Base-by-base conservation (phyloP, 306 rosid species). In the Acmispon strigosus region DNA sequence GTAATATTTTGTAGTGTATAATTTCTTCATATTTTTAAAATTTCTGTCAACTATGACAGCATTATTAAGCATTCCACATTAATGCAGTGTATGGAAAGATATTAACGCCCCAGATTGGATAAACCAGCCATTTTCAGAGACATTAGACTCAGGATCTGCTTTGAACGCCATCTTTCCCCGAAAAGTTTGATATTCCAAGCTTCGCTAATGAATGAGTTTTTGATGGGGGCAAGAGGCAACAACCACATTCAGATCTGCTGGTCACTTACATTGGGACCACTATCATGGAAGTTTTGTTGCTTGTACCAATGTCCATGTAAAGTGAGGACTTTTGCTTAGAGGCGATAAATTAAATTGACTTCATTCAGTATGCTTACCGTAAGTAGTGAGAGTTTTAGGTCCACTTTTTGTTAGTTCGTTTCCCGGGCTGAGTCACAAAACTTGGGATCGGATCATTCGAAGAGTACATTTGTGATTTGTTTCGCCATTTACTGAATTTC, bases 21-120 rank as follows among this genome's bases (percentile, higher is more conserved):
- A 16, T 51, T 42, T 13, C 17, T 56, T 69, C 53, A 29, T 43
- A 22, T 41, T 66, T 66, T 60, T 27, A 27, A 10, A 13, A 9
- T 2, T 43, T 54, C 67, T 12, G 5, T 57, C 56, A 75, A 13
- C 63, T 16, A 44, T 19, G 45, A 52, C 8, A 39, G 11, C 27
- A 14, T 43, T 62, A n/a, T 67, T 51, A 36, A 53, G 52, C 51
- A 22, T 50, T 66, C 52, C 66, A 53, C 79, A 44, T 80, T 17
- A 45, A 55, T 69, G 10, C 86, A 90, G 89, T 80, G 53, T 16
- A 58, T 78, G 78, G 57, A 71, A 70, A 77, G 70, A 81, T 55
- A 78, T 13, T 78, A 61, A 71, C 13, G 61, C 75, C 82, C 70
- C 48, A 14, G 75, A 69, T 65, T 70, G 53, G 78, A 75, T 74